Evolutionary conservation across 192 early-diverging fungal genomes (phyloP), one percentile per base, ranked within the genome.

Genomic region (Lobosporangium transversale): DNA sequence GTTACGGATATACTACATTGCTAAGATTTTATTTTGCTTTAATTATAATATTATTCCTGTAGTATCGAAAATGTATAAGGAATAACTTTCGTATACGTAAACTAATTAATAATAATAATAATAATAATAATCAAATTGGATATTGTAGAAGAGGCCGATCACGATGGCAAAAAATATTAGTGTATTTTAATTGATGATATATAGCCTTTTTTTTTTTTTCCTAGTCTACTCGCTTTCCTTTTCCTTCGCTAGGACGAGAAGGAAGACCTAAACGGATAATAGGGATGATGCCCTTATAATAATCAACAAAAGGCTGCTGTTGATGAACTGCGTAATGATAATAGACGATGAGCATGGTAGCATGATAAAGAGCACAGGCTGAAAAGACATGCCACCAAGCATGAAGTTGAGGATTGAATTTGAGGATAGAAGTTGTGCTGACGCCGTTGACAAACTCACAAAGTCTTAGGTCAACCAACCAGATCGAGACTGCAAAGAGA

Each of bases 361-460:
- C 67, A 54, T 69, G 67, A 20, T 69, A 69, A 17, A 69, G 58
- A 6, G 67, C 67, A 29, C 31, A 24, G 8, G 57, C 58, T 10
- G 67, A 69, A 15, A 89, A 67, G 7, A 87, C 76, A 63, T 89
- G 88, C 88, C 88, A 89, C 84, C 84, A 84, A 14, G 88, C 88
- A 58, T 89, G 88, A 14, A 89, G 75, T 68, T 89, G 88, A 35
- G 82, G 42, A 47, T 89, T 89, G 37, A 35, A 69, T 18, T 40
- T 54, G 30, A 69, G 51, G 18, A 59, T 11, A 3, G 67, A 69
- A 35, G 14, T 52, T 2, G 51, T 15, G 26, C 55, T 36, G 10
- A 69, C 32, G 6, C 67, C 67, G 42, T 69, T 69, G 8, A 69
- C 58, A 44, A 36, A 73, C 58, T 79, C 75, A 35, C 75, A 78